phyloP scores from a whole-genome alignment of 805 yeast species.

The Tetrapisispora nanseiensis region DNA sequence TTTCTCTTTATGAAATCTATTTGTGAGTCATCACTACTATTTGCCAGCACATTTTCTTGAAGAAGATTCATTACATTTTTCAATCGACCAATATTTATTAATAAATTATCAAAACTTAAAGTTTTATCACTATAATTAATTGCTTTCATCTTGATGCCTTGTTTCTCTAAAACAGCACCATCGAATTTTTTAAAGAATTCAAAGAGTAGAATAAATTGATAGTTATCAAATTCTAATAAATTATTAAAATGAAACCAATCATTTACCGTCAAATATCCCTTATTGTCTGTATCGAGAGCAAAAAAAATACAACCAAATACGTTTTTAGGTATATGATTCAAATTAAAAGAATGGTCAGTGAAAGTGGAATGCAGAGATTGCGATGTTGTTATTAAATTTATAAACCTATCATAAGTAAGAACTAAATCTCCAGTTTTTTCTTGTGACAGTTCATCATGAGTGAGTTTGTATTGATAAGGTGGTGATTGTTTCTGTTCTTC shows the following conservation, averaged over 20 bases:
- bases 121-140: slow-evolving; percentile 32
- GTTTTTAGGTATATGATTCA: slow-evolving; percentile 44
- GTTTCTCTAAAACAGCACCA: slow-evolving; percentile 10
- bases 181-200: slow-evolving; percentile 45
- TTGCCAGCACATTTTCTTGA: slow-evolving; percentile 26
- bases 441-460: neutral
- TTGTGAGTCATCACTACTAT: neutral
- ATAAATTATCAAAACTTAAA: slow-evolving; percentile 32
- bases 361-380: slow-evolving; percentile 22
- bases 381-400: slow-evolving; percentile 29
- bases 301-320: slow-evolving; percentile 66
- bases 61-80: slow-evolving; percentile 27
- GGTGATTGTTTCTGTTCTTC: slow-evolving; percentile 9
- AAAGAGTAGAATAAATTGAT: slow-evolving; percentile 43
- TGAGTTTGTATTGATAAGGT: neutral
- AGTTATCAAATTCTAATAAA: slow-evolving; percentile 38
- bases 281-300: slow-evolving; percentile 62
- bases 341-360: slow-evolving; percentile 34
- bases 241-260: slow-evolving; percentile 73
- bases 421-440: slow-evolving; percentile 19
- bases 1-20: slow-evolving; percentile 19
- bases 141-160: slow-evolving; percentile 19
- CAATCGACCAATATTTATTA: slow-evolving; percentile 24
- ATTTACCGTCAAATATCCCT: slow-evolving; percentile 54
- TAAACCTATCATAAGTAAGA: slow-evolving; percentile 30